phyloP scores from a whole-genome alignment of 306 rosid species.

The Prunus mongolica region DNA sequence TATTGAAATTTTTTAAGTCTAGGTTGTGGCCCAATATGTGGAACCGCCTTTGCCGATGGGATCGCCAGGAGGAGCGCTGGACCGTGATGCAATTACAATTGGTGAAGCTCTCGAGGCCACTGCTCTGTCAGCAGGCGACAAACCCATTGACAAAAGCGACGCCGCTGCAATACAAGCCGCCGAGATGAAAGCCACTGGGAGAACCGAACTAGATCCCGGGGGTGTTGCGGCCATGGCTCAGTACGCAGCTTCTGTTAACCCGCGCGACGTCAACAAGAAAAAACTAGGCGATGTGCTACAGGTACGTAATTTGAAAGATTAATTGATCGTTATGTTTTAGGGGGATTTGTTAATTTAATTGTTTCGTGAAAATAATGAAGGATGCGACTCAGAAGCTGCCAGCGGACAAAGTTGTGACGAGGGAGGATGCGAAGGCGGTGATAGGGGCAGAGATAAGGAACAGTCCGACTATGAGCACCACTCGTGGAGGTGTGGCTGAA shows the following conservation, averaged over 20 bases:
- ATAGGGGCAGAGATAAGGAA: slow-evolving; percentile 62
- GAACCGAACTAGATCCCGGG: slow-evolving; percentile 6
- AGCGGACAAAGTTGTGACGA: slow-evolving; percentile 48
- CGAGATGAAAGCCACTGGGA: slow-evolving; percentile 42
- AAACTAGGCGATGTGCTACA: slow-evolving; percentile 35
- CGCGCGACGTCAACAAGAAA: slow-evolving; percentile 28
- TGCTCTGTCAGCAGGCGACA: slow-evolving; percentile 29
- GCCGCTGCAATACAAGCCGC: slow-evolving; percentile 49
- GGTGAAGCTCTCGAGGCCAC: slow-evolving; percentile 66
- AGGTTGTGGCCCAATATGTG: slow-evolving; percentile 50
- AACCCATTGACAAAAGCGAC: slow-evolving; percentile 46
- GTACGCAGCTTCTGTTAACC: slow-evolving; percentile 39
- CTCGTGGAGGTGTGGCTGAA: slow-evolving; percentile 55
- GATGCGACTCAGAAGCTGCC: slow-evolving; percentile 35
- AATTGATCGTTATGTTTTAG: not conserved
- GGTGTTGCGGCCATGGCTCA: slow-evolving; percentile 47
- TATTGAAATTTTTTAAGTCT: not conserved
- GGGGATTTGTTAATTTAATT: too few relatives aligned
- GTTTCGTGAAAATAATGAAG: slow-evolving; percentile 1
- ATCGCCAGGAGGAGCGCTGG: slow-evolving; percentile 27
- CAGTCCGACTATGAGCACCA: slow-evolving; percentile 48
- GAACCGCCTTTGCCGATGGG: slow-evolving; percentile 38
- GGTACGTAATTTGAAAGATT: slow-evolving; percentile 7
- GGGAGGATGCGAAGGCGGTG: slow-evolving; percentile 62
- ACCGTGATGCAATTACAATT: slow-evolving; percentile 39